Evolutionary conservation across 306 rosid genomes (phyloP).

Genomic region (Inga laurina): DNA sequence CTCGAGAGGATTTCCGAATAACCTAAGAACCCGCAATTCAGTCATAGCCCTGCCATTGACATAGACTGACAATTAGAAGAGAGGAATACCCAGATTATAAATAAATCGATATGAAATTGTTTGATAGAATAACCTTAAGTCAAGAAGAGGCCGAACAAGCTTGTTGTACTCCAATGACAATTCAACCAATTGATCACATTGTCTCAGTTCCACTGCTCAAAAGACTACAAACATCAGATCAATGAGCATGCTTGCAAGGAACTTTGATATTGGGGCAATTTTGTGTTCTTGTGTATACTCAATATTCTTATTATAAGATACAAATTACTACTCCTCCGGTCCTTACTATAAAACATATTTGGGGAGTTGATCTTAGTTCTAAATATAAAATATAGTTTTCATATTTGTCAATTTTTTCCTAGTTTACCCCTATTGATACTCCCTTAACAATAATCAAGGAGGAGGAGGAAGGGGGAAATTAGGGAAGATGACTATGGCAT

Average conservation of each 20-base stretch:
- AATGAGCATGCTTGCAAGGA: slow-evolving; percentile 22
- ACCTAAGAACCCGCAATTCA: slow-evolving; percentile 83
- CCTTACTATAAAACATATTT: no score
- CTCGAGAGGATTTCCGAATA: slow-evolving; percentile 94
- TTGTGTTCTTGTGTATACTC: slow-evolving; percentile 1
- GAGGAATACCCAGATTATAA: slow-evolving; percentile 44
- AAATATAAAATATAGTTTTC: no score
- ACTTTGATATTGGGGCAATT: slow-evolving; percentile 12
- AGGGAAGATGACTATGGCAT: no score
- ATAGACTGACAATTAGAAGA: slow-evolving; percentile 43
- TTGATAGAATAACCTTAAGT: slow-evolving; percentile 76
- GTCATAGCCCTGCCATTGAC: slow-evolving; percentile 88
- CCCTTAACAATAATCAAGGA: no score
- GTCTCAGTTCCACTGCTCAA: slow-evolving; percentile 84
- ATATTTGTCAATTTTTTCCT: no score
- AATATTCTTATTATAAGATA: not conserved
- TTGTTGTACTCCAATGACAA: slow-evolving; percentile 88
- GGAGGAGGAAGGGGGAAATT: no score
- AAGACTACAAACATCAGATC: slow-evolving; percentile 36
- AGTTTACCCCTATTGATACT: no score
- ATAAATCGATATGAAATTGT: slow-evolving; percentile 30
- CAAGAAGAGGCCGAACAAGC: slow-evolving; percentile 91
- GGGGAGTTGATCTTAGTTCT: no score
- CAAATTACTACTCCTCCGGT: not conserved
- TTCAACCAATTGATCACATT: slow-evolving; percentile 83